A percentile compares a stretch with the other conserved stretches of the same genome.
These are phyloP conservation scores for Groenewaldozyma tartarivorans DNA, from an alignment of 805 yeast genomes.

Conservation along the genomic window DNA sequence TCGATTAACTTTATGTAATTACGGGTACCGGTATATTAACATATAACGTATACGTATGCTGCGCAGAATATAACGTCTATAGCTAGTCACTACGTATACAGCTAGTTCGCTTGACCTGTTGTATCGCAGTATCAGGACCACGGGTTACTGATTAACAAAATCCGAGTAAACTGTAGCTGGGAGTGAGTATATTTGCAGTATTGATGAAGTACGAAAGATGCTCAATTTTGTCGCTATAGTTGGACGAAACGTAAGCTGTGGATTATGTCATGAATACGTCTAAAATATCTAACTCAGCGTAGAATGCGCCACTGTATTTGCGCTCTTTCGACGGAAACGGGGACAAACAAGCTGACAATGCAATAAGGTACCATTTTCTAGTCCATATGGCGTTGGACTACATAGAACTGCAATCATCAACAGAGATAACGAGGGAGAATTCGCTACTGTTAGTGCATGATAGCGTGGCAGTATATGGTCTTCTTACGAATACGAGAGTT, in stretches of 20 bases:
- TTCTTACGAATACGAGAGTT: constrained; percentile 25
- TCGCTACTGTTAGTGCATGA: constrained; percentile 25
- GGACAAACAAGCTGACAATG: constrained; percentile 3
- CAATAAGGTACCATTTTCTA: constrained; percentile 24
- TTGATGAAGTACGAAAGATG: no score
- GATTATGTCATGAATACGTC: background rate
- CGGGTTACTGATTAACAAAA: no score
- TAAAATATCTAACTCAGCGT: background rate
- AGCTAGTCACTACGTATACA: no score
- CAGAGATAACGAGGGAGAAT: constrained; percentile 13
- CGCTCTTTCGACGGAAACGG: background rate
- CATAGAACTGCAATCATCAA: constrained; percentile 18
- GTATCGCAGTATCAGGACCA: no score
- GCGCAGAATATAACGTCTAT: no score
- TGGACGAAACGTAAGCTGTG: constrained; percentile 17
- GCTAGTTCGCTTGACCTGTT: no score
- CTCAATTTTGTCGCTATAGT: constrained; percentile 2
- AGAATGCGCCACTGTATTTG: constrained; percentile 20
- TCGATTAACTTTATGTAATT: no score
- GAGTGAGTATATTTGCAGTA: no score
- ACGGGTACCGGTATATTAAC: no score
- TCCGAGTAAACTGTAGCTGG: no score
- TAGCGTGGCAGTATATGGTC: constrained; percentile 29
- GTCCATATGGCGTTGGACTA: constrained; percentile 31
- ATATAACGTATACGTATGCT: background rate